Percentiles rank a stretch among this genome's conserved stretches.
Evolutionary conservation across 2,329 filamentous ascomycete species (phyloP).

Genomic region (Epichloe gansuensis): DNA sequence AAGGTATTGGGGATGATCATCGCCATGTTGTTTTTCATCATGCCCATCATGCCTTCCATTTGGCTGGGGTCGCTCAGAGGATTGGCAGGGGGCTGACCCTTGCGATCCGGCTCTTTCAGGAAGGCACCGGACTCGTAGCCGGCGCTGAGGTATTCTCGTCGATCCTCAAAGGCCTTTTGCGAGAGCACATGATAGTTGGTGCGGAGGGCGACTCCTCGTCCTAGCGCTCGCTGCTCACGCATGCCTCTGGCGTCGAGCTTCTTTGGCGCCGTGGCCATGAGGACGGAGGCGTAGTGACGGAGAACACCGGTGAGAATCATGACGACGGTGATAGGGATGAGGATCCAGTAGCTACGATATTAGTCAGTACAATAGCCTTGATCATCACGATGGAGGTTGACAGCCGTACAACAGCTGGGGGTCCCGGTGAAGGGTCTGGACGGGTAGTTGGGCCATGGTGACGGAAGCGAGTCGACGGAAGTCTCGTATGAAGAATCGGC

Average conservation of each 20-base stretch:
- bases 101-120: slow-evolving; percentile 75
- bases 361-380: background rate
- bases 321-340: slow-evolving; percentile 91
- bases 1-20: slow-evolving; percentile 99
- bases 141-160: slow-evolving; percentile 68
- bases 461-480: slow-evolving; percentile 3
- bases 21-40: slow-evolving; percentile 99
- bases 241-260: slow-evolving; percentile 61
- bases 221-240: slow-evolving; percentile 74
- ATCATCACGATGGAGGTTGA: background rate
- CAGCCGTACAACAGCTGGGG: slow-evolving; percentile 81
- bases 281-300: slow-evolving; percentile 88
- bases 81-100: slow-evolving; percentile 83
- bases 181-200: slow-evolving; percentile 72
- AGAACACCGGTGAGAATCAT: slow-evolving; percentile 96
- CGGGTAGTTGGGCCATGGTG: slow-evolving; percentile 68
- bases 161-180: slow-evolving; percentile 59
- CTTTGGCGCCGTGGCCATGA: slow-evolving; percentile 78
- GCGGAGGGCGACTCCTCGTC: slow-evolving; percentile 75
- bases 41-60: slow-evolving; percentile 99
- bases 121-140: slow-evolving; percentile 79
- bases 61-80: slow-evolving; percentile 89
- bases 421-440: slow-evolving; percentile 96
- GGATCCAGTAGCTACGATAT: slow-evolving; percentile 80
- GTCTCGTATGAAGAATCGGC: background rate